Base-by-base conservation (phyloP, 2,329 filamentous ascomycete species). In the Ophiostoma sp. region DNA sequence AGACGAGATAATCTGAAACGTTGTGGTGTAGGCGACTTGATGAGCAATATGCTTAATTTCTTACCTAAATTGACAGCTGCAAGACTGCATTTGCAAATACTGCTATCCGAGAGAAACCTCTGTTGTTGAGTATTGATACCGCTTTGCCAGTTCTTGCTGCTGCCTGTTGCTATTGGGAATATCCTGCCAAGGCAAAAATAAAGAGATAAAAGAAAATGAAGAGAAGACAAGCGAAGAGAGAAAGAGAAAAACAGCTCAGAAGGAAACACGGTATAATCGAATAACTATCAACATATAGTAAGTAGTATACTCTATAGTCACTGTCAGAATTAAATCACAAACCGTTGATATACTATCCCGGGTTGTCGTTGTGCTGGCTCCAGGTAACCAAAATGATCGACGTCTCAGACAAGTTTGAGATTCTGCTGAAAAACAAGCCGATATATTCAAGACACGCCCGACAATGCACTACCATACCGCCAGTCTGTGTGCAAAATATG, bases 361-460 rank as follows among this genome's bases (percentile, higher is more conserved):
- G 44, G 11, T 41, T 41, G 39, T 41, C 44, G 44, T 62, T 35
- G 57, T 62, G 20, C 10, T 62, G 11, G 23, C 6, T 62, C 15
- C 27, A 17, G 31, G 57, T n/a, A 31, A 60, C 15, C 31, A 27
- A 57, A 36, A 36, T 20, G 66, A 67, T 67, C 44, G 66, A 31
- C 66, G 66, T 67, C 66, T 67, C 66, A 67, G 31, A 54, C 44
- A 20, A 15, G 66, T 67, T 67, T 67, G 66, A 67, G 66, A 54
- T 31, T 8, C 44, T 13, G 66, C 39, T 15, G 41, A 27, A 44
- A 52, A 67, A 35, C 41, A 67, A 39, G 33, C 62, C 60, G 31
- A 64, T 64, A 39, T 65, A 62, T 62, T 17, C 27, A 27, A 35
- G 57, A 62, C 57, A 62, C 27, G 27, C 13, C 57, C 11, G 5